These are phyloP conservation scores for Nadsonia fulvescens DNA, from an alignment of 805 yeast genomes.

Conservation along the genomic window DNA sequence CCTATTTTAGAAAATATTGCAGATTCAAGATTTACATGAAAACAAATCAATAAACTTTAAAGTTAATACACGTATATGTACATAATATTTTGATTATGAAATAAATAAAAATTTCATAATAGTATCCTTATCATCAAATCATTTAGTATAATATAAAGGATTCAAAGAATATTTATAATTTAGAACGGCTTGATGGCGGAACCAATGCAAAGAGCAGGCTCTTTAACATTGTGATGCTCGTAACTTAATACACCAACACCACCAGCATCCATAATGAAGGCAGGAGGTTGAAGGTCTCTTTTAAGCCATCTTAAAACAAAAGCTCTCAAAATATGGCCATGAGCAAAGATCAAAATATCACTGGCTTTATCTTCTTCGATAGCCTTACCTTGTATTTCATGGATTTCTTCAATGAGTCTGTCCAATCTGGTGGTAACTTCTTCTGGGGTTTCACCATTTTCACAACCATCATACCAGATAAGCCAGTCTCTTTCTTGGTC, in stretches of 20 bases:
- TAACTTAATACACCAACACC: conserved; percentile 86
- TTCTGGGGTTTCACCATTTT: conserved; percentile 58
- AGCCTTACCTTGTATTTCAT: conserved; percentile 24
- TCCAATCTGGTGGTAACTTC: conserved; percentile 62
- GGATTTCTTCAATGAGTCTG: conserved; percentile 44
- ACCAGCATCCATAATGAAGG: conserved; percentile 80
- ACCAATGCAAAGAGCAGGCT: conserved; percentile 73
- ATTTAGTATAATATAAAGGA: no score
- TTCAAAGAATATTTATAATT: no score
- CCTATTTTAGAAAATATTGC: no score
- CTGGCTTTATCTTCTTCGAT: conserved; percentile 22
- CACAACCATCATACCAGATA: conserved; percentile 89
- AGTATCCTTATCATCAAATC: no score
- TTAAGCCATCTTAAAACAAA: conserved; percentile 81
- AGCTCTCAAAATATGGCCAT: conserved; percentile 83
- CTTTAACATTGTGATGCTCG: conserved; percentile 67
- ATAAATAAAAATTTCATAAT: no score
- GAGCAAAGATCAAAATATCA: conserved; percentile 74
- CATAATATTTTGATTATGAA: no score
- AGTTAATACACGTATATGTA: no score
- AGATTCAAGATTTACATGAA: no score
- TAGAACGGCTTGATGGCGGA: no score
- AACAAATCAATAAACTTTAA: no score
- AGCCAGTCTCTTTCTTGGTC: conserved; percentile 35
- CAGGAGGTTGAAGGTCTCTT: conserved; percentile 48